Percentiles rank a stretch among this genome's conserved stretches.
Evolutionary conservation across 306 rosid genomes (phyloP).

Genomic region (Sicyos baderoa): DNA sequence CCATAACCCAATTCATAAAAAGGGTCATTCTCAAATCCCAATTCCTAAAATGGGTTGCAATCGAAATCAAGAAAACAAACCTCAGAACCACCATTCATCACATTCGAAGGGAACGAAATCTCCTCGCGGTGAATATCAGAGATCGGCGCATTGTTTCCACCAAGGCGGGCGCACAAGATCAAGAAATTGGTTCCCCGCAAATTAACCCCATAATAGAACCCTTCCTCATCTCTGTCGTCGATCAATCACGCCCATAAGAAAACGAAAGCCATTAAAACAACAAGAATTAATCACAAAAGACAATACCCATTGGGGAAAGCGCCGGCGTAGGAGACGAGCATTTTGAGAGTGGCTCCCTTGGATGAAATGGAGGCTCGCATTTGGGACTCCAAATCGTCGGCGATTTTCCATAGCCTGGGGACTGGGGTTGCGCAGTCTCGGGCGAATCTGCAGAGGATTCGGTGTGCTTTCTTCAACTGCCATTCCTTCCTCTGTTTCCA

Average conservation of each 20-base stretch:
- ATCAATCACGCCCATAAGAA: constrained; percentile 7
- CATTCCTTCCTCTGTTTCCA: constrained; percentile 39
- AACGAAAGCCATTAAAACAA: neutral
- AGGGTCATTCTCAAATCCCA: neutral
- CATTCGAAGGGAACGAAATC: constrained; percentile 34
- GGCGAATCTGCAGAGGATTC: constrained; percentile 41
- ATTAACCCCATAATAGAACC: constrained; percentile 52
- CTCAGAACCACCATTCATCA: constrained; percentile 34
- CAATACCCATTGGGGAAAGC: constrained; percentile 53
- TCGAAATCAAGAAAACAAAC: constrained; percentile 20
- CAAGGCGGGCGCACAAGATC: constrained; percentile 49
- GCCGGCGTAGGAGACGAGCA: constrained; percentile 43
- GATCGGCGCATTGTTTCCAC: constrained; percentile 46
- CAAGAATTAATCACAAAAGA: neutral
- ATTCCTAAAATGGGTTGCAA: neutral
- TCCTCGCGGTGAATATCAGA: constrained; percentile 44
- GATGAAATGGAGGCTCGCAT: constrained; percentile 45
- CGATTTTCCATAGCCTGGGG: constrained; percentile 39
- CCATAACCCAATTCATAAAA: neutral
- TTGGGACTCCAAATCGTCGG: constrained; percentile 40
- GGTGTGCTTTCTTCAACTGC: constrained; percentile 29
- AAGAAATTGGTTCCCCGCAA: constrained; percentile 39
- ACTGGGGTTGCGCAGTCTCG: constrained; percentile 55
- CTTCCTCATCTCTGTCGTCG: constrained; percentile 65
- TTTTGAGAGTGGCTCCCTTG: constrained; percentile 32